Conservation (phyloP, 176 grass and related monocot genomes). For the Saccharum spontaneum region DNA sequence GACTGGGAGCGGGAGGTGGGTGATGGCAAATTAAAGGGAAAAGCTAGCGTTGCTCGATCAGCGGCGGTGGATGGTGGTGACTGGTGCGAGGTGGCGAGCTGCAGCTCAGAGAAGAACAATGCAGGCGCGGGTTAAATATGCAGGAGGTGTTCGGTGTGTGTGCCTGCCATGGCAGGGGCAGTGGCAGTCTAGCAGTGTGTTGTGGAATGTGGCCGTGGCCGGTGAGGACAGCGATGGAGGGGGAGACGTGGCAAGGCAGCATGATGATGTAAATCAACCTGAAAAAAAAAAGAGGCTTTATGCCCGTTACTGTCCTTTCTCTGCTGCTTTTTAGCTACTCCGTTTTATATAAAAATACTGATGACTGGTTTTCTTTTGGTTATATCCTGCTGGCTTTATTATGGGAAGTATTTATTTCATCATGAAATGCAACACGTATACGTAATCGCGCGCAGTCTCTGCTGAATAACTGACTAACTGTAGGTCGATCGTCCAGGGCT, state of each 20-base stretch:
- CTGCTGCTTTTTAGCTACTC: not conserved
- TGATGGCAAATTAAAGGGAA: too few relatives aligned
- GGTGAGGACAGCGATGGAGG: not conserved
- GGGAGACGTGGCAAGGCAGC: not conserved
- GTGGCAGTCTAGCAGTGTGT: too few relatives aligned
- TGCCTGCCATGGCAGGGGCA: not conserved
- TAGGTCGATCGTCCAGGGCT: not conserved
- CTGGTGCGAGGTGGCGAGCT: too few relatives aligned
- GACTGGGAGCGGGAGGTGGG: not conserved
- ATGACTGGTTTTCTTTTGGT: not conserved
- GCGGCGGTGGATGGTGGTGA: too few relatives aligned
- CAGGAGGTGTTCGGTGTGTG: not conserved
- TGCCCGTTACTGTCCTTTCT: not conserved
- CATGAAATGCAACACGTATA: not conserved
- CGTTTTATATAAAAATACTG: not conserved
- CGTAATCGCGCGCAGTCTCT: too few relatives aligned
- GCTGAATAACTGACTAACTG: not conserved
- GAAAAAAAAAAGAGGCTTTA: not conserved
- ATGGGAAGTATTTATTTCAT: not conserved
- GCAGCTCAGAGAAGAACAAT: too few relatives aligned
- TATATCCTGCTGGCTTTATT: too few relatives aligned
- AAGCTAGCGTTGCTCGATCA: too few relatives aligned
- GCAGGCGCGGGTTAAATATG: too few relatives aligned
- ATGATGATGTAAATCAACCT: not conserved
- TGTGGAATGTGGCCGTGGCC: too few relatives aligned